Percentiles rank a stretch among this genome's conserved stretches.
Evolutionary conservation across 2,329 filamentous ascomycete species (phyloP).

Genomic region (Alternaria tenuissima): DNA sequence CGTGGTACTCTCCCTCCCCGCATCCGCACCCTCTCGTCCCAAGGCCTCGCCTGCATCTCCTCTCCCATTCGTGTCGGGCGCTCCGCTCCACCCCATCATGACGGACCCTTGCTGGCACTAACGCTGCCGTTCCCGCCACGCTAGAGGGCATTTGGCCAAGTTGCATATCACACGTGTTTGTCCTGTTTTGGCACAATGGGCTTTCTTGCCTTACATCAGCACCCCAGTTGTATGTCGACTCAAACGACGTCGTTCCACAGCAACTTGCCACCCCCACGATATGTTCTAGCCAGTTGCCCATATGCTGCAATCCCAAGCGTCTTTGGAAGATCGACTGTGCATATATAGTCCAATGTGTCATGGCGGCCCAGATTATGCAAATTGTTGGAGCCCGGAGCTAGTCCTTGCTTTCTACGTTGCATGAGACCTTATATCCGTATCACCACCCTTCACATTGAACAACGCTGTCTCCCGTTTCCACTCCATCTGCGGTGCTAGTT

Average conservation of each 20-base stretch:
- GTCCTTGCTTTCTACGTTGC: background rate
- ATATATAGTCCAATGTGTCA: background rate
- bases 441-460: background rate
- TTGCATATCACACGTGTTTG: conserved; percentile 7
- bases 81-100: conserved; percentile 9
- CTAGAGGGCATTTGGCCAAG: background rate
- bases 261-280: conserved; percentile 3
- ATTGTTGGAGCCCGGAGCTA: background rate
- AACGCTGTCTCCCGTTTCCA: background rate
- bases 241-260: background rate
- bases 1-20: background rate
- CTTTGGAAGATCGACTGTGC: background rate
- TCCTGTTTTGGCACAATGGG: conserved; percentile 2
- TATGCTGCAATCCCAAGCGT: background rate
- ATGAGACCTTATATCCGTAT: background rate
- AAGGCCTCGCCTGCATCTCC: background rate
- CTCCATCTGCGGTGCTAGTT: background rate
- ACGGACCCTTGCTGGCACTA: conserved; percentile 11
- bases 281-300: background rate
- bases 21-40: background rate
- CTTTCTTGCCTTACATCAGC: conserved; percentile 1
- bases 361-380: background rate
- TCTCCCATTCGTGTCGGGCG: conserved; percentile 7
- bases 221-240: background rate
- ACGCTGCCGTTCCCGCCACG: conserved; percentile 18